phyloP scores from a whole-genome alignment of 2,329 filamentous ascomycete species.

The Magnaporthiopsis rhizophila region DNA sequence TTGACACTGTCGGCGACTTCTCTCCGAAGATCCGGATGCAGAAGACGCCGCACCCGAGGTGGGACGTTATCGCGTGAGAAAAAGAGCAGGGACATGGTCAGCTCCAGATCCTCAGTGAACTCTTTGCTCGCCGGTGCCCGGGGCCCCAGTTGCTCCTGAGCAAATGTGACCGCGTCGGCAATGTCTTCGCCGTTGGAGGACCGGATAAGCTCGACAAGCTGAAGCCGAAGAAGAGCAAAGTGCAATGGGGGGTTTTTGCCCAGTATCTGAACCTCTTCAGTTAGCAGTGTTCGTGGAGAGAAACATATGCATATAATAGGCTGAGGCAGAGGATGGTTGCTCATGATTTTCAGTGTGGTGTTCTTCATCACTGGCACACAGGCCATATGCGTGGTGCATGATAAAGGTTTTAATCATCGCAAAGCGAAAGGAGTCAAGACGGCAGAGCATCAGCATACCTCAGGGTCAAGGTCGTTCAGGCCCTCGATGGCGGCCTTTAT shows the following conservation, averaged over 20 bases:
- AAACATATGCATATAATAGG: background rate
- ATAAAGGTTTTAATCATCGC: constrained; percentile 93
- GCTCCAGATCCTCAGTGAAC: constrained; percentile 81
- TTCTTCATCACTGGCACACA: constrained; percentile 84
- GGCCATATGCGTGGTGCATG: constrained; percentile 99
- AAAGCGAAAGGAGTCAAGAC: constrained; percentile 21
- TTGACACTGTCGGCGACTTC: constrained; percentile 87
- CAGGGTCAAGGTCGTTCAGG: constrained; percentile 82
- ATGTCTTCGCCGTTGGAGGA: constrained; percentile 69
- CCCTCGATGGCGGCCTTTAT: constrained; percentile 79
- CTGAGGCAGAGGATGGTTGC: constrained; percentile 21
- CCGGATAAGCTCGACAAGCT: constrained; percentile 89
- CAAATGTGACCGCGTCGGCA: constrained; percentile 73
- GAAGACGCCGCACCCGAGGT: constrained; percentile 64
- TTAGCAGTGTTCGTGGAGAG: constrained; percentile 16
- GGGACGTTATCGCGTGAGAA: constrained; percentile 76
- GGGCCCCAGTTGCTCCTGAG: constrained; percentile 77
- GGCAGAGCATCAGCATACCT: constrained; percentile 53
- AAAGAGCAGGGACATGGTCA: constrained; percentile 86
- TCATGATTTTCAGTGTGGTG: constrained; percentile 63
- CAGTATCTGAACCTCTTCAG: constrained; percentile 59
- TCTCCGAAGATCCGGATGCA: constrained; percentile 72
- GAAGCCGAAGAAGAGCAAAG: constrained; percentile 81
- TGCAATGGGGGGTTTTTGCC: constrained; percentile 77
- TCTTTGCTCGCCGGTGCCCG: constrained; percentile 72